These are phyloP conservation scores for Cnidoscolus chayamansa DNA, from an alignment of 441 rosid genomes.

Conservation along the genomic window DNA sequence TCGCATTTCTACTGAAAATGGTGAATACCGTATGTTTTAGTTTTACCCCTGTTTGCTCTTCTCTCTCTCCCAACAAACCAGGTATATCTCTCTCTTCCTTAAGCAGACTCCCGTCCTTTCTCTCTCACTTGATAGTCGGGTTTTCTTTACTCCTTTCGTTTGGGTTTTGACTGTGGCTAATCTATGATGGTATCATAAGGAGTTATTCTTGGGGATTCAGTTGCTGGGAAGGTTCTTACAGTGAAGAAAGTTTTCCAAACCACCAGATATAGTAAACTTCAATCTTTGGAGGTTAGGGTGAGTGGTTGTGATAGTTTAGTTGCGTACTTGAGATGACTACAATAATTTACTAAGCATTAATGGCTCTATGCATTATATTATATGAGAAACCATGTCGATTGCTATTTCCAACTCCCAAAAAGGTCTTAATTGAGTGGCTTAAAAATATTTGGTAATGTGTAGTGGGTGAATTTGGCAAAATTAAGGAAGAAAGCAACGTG, in stretches of 20 bases:
- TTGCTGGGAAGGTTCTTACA: constrained; percentile 44
- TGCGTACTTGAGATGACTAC: neutral
- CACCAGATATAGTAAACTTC: constrained; percentile 42
- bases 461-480: neutral
- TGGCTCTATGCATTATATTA: neutral
- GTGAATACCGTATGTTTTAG: constrained; percentile 49
- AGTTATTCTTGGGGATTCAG: constrained; percentile 30
- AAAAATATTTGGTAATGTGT: neutral
- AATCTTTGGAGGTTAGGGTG: constrained; percentile 61
- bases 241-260: constrained; percentile 41
- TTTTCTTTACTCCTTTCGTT: neutral
- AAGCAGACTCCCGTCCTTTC: neutral
- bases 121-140: neutral
- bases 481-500: neutral
- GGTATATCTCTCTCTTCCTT: constrained; percentile 26
- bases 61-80: constrained; percentile 37
- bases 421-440: neutral
- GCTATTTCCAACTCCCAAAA: neutral
- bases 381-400: too few species aligned
- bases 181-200: constrained; percentile 23
- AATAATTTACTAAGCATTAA: neutral
- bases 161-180: constrained; percentile 3
- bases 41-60: constrained; percentile 45
- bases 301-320: constrained; percentile 9
- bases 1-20: constrained; percentile 33